phyloP scores from a whole-genome alignment of 2,329 filamentous ascomycete species.

The Xylaria sp. region DNA sequence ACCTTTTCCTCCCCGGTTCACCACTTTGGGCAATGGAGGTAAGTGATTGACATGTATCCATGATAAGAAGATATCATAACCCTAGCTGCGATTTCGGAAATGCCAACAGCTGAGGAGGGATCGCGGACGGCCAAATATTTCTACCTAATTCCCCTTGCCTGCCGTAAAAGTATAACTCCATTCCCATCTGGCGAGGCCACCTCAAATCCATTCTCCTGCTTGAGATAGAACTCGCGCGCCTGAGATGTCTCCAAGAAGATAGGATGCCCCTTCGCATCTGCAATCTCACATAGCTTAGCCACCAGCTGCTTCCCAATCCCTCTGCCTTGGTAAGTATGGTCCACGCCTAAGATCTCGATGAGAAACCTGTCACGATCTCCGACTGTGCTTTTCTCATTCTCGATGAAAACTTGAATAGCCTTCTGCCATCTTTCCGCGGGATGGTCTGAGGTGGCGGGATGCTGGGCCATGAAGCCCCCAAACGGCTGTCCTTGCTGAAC shows the following conservation, averaged over 20 bases:
- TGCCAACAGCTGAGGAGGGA: neutral
- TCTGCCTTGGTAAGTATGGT: neutral
- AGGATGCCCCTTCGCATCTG: neutral
- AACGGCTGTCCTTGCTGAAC: neutral
- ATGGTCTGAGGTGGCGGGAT: neutral
- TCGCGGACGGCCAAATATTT: neutral
- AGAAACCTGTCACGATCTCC: neutral
- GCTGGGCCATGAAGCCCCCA: neutral
- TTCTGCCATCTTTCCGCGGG: neutral
- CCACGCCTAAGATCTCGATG: neutral
- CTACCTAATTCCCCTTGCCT: neutral
- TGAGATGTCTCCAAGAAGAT: neutral
- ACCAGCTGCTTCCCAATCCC: neutral
- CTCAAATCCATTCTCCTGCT: neutral
- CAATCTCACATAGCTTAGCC: neutral
- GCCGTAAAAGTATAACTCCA: neutral
- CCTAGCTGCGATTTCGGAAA: neutral
- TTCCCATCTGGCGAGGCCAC: neutral
- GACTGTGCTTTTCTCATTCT: neutral
- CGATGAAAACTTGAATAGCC: neutral
- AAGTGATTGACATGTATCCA: neutral
- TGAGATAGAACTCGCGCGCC: neutral
- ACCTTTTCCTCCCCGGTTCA: neutral
- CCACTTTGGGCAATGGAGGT: neutral
- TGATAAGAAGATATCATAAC: neutral